Evolutionary conservation across 2,329 filamentous ascomycete genomes (phyloP).

Genomic region (Cladosporium sp.): DNA sequence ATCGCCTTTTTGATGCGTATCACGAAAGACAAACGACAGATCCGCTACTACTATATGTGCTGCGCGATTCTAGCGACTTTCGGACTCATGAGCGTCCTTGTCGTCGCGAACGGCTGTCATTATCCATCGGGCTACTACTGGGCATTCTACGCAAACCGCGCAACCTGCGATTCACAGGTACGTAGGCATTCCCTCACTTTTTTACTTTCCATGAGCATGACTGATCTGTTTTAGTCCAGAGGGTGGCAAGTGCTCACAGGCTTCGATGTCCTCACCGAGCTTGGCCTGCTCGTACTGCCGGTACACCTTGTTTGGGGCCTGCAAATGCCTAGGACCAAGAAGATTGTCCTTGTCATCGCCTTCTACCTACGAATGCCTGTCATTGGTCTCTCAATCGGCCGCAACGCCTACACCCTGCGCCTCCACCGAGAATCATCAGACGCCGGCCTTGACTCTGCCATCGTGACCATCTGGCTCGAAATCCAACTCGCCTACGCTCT

Average conservation of each 20-base stretch:
- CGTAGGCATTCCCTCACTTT: background rate
- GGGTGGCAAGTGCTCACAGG: constrained; percentile 38
- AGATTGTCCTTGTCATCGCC: constrained; percentile 33
- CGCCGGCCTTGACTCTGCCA: constrained; percentile 29
- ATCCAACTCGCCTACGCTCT: constrained; percentile 39
- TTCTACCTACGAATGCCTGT: constrained; percentile 34
- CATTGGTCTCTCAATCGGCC: constrained; percentile 31
- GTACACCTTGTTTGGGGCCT: constrained; percentile 34
- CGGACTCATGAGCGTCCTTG: constrained; percentile 28
- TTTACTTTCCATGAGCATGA: no score
- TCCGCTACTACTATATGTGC: constrained; percentile 25
- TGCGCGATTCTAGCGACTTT: constrained; percentile 21
- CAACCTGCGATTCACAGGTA: constrained; percentile 27
- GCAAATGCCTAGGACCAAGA: constrained; percentile 34
- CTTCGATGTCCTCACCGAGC: constrained; percentile 36
- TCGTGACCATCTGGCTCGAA: constrained; percentile 34
- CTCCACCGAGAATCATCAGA: constrained; percentile 25
- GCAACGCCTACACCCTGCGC: constrained; percentile 32
- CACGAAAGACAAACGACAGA: constrained; percentile 24
- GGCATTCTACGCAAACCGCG: constrained; percentile 23
- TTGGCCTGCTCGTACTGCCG: constrained; percentile 29
- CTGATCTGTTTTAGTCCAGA: constrained; percentile 17
- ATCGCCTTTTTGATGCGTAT: constrained; percentile 30
- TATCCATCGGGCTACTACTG: constrained; percentile 26
- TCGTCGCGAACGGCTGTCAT: constrained; percentile 25